Conservation (phyloP, 148 eudicot genomes). For the Fallopia convolvulus region DNA sequence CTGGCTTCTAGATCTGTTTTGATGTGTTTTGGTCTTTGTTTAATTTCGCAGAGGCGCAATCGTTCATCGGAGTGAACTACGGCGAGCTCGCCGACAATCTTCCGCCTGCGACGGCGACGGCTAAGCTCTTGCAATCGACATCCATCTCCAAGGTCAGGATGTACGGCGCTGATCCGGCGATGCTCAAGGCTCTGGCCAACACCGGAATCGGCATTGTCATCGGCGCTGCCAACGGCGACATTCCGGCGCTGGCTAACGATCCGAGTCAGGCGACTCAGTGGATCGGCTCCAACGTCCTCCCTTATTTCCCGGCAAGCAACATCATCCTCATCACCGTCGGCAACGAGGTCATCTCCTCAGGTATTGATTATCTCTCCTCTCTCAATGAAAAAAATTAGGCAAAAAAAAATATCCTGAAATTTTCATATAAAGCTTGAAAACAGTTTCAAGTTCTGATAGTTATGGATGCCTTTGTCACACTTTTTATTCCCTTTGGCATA, state of each 20-base stretch:
- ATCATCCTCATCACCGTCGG: slow-evolving; percentile 70
- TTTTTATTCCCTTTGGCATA: too few species aligned
- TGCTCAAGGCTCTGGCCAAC: slow-evolving; percentile 62
- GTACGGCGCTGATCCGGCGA: slow-evolving; percentile 75
- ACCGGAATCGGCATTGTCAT: slow-evolving; percentile 69
- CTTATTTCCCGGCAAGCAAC: slow-evolving; percentile 62
- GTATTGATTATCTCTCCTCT: slow-evolving; percentile 8
- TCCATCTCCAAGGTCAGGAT: slow-evolving; percentile 61
- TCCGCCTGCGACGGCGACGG: slow-evolving; percentile 66
- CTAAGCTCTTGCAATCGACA: slow-evolving; percentile 52
- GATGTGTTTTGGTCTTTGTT: background rate
- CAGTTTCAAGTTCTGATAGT: too few species aligned
- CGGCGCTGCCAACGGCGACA: slow-evolving; percentile 73
- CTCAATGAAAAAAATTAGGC: background rate
- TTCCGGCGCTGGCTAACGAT: slow-evolving; percentile 67
- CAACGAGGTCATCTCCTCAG: slow-evolving; percentile 68
- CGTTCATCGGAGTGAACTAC: slow-evolving; percentile 79
- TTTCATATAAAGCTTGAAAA: too few species aligned
- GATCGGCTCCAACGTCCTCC: slow-evolving; percentile 55
- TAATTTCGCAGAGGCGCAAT: slow-evolving; percentile 38
- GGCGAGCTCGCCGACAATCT: slow-evolving; percentile 82
- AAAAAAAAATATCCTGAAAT: too few species aligned
- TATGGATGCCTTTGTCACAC: too few species aligned
- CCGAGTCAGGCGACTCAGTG: slow-evolving; percentile 76
- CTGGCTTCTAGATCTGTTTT: background rate